Conservation (phyloP, 768 basidiomycete species). For the Gelatoporia subvermispora region DNA sequence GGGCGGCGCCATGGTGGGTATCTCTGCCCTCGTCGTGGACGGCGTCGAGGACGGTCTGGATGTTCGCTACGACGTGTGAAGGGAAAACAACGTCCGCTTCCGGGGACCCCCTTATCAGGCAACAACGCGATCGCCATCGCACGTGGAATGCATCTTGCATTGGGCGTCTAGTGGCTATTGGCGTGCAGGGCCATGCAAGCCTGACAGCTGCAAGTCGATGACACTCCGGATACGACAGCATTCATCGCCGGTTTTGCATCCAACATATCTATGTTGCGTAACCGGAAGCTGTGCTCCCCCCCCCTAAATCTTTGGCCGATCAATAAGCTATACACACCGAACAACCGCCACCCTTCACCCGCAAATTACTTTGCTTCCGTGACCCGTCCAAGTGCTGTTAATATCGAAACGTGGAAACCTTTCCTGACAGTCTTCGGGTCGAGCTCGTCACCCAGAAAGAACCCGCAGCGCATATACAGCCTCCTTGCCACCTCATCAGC, state of each 20-base stretch:
- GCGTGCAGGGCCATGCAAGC: no score
- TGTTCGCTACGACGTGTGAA: slow-evolving; percentile 12
- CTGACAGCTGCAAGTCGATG: background rate
- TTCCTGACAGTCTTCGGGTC: no score
- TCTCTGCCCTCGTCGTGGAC: slow-evolving; percentile 17
- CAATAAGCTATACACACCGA: no score
- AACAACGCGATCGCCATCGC: background rate
- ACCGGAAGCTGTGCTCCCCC: background rate
- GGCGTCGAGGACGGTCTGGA: slow-evolving; percentile 21
- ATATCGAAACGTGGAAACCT: no score
- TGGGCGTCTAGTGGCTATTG: no score
- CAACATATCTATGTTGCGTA: background rate
- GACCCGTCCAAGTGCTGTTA: no score
- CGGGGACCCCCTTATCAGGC: background rate
- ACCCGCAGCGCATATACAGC: slow-evolving; percentile 2
- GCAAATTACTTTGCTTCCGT: no score
- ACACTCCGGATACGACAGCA: background rate
- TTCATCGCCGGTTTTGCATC: background rate
- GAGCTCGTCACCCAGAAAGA: background rate
- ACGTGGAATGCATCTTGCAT: no score
- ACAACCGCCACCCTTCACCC: no score
- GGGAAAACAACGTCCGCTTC: slow-evolving; percentile 9
- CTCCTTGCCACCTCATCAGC: slow-evolving; percentile 1
- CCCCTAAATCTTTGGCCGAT: no score
- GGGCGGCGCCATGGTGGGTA: slow-evolving; percentile 64